Evolutionary conservation across 495 filamentous ascomycete species (phyloP), one percentile per base, ranked within the genome.

Genomic region (Pyrenopolyporus hunteri): DNA sequence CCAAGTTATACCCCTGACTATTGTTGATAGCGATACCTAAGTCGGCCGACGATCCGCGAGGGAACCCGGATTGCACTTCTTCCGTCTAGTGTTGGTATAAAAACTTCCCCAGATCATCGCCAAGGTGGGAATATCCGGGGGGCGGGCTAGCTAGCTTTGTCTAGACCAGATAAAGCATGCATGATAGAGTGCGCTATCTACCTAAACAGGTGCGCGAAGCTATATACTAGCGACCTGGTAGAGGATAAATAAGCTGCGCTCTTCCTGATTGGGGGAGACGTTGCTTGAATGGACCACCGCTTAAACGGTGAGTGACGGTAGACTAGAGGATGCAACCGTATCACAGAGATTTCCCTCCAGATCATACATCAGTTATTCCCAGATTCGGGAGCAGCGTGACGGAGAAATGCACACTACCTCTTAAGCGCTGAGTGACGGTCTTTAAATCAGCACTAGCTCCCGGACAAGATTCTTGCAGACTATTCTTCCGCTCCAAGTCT

Each of bases 91-190:
- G 6, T 10, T 10, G 53, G 39, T 47, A 22, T 52, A 32, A 37
- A 6, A 36, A 31, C 11, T 51, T 44, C 45, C 44, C 51, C 44
- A 39, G 51, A 57, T 47, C 29, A 22, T 20, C 17, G 42, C 48
- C 60, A 53, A 58, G 37, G 37, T 16, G 40, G 55, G 46, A 46
- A 64, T 49, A 59, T 35, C 61, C 49, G 50, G 23, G 11, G 13
- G 45, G 4, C 8, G 23, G 46, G 40, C 35, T 58, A 22, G 28
- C 23, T 8, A 46, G 11, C 17, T 14, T n/a, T 11, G 20, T 26
- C 16, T 14, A 47, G 26, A 52, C 61, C 39, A 19, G 33, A 43
- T 7, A 40, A 29, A 7, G 5, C 10, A 54, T 58, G 28, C 35
- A 44, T 43, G 5, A 46, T 13, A 43, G 22, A 26, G 36, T 28